Evolutionary conservation across 2,329 filamentous ascomycete genomes (phyloP).

Genomic region (Aspergillus brunneoviolaceus): DNA sequence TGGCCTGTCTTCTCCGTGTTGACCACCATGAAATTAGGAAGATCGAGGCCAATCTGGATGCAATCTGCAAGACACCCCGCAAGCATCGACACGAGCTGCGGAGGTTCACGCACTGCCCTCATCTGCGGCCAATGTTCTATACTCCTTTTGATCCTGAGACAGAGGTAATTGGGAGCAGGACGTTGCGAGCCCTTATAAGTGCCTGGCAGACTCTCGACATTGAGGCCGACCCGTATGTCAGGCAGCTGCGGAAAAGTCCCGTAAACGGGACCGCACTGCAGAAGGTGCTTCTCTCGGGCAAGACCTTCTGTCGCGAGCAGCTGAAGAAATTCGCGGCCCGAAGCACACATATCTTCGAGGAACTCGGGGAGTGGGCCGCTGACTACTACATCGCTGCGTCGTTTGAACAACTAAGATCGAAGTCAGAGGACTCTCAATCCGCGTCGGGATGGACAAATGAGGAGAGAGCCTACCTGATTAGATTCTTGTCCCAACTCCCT

Average conservation of each 20-base stretch:
- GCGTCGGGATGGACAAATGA: conserved; percentile 53
- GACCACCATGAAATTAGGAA: conserved; percentile 29
- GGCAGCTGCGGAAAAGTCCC: conserved; percentile 46
- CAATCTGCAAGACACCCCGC: conserved; percentile 67
- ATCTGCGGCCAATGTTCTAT: conserved; percentile 30
- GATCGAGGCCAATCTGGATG: conserved; percentile 70
- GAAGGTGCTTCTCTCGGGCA: conserved; percentile 29
- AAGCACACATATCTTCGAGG: conserved; percentile 50
- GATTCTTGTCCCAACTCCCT: conserved; percentile 33
- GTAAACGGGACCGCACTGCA: conserved; percentile 32
- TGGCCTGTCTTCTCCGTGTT: conserved; percentile 1
- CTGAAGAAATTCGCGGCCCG: conserved; percentile 56
- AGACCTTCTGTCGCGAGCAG: conserved; percentile 51
- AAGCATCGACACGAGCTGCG: conserved; percentile 68
- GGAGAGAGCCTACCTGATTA: conserved; percentile 54
- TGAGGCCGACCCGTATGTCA: conserved; percentile 60
- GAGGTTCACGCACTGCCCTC: conserved; percentile 66
- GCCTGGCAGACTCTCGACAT: conserved; percentile 54
- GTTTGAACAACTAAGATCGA: conserved; percentile 38
- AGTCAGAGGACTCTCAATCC: conserved; percentile 26
- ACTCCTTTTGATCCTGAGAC: conserved; percentile 1
- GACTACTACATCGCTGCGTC: conserved; percentile 63
- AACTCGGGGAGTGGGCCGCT: conserved; percentile 68
- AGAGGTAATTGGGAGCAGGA: conserved; percentile 8
- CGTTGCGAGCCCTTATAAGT: conserved; percentile 47